Conservation (phyloP, 2,329 filamentous ascomycete genomes). For the Botrytis sinoallii region DNA sequence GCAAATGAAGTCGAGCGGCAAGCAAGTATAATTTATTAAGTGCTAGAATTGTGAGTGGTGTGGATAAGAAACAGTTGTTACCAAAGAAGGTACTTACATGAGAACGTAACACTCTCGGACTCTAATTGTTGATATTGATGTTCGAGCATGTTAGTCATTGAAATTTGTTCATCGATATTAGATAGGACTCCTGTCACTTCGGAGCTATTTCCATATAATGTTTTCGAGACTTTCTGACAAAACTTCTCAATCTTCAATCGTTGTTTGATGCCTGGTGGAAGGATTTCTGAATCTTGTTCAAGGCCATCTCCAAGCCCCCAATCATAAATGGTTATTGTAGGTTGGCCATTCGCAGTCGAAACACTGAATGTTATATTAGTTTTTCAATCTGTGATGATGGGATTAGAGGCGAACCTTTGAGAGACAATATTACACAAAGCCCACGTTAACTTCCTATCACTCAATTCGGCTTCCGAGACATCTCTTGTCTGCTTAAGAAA, state of each 20-base stretch:
- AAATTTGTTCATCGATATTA: slow-evolving; percentile 39
- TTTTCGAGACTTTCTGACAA: slow-evolving; percentile 54
- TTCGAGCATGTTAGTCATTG: slow-evolving; percentile 44
- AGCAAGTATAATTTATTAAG: slow-evolving; percentile 25
- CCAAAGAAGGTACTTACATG: background rate
- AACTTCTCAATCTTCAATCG: slow-evolving; percentile 56
- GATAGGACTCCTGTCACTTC: slow-evolving; percentile 41
- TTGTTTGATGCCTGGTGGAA: slow-evolving; percentile 50
- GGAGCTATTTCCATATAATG: slow-evolving; percentile 56
- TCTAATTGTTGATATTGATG: slow-evolving; percentile 15
- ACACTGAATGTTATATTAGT: slow-evolving; percentile 43
- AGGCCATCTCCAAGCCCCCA: slow-evolving; percentile 51
- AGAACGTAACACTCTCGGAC: slow-evolving; percentile 14
- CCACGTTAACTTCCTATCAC: slow-evolving; percentile 63
- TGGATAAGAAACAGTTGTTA: background rate
- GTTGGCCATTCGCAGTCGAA: slow-evolving; percentile 66
- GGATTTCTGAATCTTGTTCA: slow-evolving; percentile 42
- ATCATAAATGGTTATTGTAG: slow-evolving; percentile 59
- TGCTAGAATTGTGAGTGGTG: slow-evolving; percentile 18
- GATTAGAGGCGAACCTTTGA: slow-evolving; percentile 47
- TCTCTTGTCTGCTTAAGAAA: slow-evolving; percentile 29
- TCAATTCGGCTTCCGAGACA: slow-evolving; percentile 24
- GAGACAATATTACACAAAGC: slow-evolving; percentile 66
- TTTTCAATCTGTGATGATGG: too few species aligned
- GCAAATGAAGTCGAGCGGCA: slow-evolving; percentile 26